A percentile compares a stretch with the other conserved stretches of the same genome.
Evolutionary conservation across 257 asterid species (phyloP).

Genomic region (Mitragyna speciosa): DNA sequence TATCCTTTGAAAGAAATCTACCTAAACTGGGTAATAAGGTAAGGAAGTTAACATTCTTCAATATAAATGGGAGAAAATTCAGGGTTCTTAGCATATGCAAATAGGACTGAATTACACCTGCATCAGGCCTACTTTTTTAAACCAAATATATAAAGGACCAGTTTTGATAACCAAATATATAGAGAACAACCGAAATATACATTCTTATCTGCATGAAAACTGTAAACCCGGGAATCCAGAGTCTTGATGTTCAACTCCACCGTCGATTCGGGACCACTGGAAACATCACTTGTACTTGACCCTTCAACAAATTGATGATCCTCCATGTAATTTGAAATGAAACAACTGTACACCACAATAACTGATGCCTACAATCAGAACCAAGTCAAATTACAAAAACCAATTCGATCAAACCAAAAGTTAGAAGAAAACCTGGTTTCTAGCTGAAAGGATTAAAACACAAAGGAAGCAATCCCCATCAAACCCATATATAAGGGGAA

Average conservation of each 20-base stretch:
- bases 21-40: too few species aligned
- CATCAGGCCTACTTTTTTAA: neutral
- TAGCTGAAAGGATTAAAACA: neutral
- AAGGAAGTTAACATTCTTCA: neutral
- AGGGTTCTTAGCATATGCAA: neutral
- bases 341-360: conserved; percentile 23
- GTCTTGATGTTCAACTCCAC: conserved; percentile 86
- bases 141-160: neutral
- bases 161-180: neutral
- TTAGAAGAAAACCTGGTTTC: neutral
- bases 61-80: neutral
- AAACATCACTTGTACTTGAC: conserved; percentile 46
- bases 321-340: conserved; percentile 51
- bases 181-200: conserved; percentile 27
- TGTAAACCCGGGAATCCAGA: conserved; percentile 64
- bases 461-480: neutral
- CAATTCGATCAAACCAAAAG: neutral
- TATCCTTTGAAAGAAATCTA: neutral
- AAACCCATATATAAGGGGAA: neutral
- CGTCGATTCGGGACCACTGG: conserved; percentile 57
- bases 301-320: conserved; percentile 51
- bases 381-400: neutral
- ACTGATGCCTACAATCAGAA: neutral
- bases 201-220: conserved; percentile 62
- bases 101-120: neutral